Evolutionary conservation across 179 eudicot genomes (phyloP).

Genomic region (Heliamphora pulchella): DNA sequence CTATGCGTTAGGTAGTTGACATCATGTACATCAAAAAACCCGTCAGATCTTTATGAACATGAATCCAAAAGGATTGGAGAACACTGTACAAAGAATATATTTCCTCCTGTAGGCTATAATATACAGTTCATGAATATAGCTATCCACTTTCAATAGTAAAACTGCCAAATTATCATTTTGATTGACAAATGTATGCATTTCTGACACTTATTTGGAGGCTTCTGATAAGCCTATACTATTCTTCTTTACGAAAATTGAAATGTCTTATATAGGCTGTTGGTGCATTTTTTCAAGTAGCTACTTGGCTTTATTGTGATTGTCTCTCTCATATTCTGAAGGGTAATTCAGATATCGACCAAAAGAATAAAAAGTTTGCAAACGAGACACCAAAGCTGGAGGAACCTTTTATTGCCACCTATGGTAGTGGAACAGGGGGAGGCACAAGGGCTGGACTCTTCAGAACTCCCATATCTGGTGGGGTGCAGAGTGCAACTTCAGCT

Average conservation of each 20-base stretch:
- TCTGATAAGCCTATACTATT: background rate
- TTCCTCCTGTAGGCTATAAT: too few relatives aligned
- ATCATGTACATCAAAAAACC: too few relatives aligned
- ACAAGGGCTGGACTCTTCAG: constrained; percentile 95
- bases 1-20: too few relatives aligned
- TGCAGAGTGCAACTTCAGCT: constrained; percentile 97
- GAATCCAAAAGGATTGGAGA: background rate
- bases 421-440: constrained; percentile 35
- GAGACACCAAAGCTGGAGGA: constrained; percentile 21
- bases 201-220: background rate
- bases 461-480: constrained; percentile 98
- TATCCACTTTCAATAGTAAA: background rate
- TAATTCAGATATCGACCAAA: constrained; percentile 29
- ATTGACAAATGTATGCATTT: background rate
- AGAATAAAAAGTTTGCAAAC: constrained; percentile 23
- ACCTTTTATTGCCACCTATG: constrained; percentile 20
- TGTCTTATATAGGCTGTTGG: constrained; percentile 23
- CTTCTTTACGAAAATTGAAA: constrained; percentile 14
- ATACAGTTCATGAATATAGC: background rate
- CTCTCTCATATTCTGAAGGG: constrained; percentile 67
- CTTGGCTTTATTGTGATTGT: constrained; percentile 55
- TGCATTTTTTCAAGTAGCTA: constrained; percentile 34
- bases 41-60: too few relatives aligned
- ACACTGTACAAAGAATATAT: background rate
- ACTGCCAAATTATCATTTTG: background rate